Evolutionary conservation across 306 rosid species (phyloP), one percentile per base, ranked within the genome.

Genomic region (Medicago arabica): DNA sequence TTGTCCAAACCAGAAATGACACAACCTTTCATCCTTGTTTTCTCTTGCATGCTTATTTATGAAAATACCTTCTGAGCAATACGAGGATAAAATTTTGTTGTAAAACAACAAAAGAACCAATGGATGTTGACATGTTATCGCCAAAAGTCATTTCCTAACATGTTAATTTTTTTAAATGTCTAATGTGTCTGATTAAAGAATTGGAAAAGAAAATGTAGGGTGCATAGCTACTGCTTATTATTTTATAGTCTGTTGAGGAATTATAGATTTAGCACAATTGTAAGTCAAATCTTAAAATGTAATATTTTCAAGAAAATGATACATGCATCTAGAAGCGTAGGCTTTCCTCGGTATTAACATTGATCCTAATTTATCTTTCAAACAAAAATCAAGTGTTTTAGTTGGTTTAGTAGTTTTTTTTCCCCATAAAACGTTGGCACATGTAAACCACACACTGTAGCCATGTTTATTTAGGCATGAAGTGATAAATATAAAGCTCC

Each of bases 1-100:
- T 21, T 67, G 17, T 43, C 7, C 46, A 7, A 62, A 62, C 47
- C 38, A 62, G 23, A n/a, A 36, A 25, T 3, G 7, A 36, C 68
- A 62, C 17, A 62, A 62, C 44, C 21, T 36, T 62, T n/a, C 66
- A 62, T 62, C 25, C 44, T 34, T 62, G 25, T 36, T 62, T 62
- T 7, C 68, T 62, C 23, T 62, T 36, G 47, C 68, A 36, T 62
- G 68, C 47, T n/a, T 62, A 34, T 62, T 61, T 62, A 62, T 62
- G 68, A 62, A 34, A 62, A 34, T 62, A 34, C 36, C 68, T 62
- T 34, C 67, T 62, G 21, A 34, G 21, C 13, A 36, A 34, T 34
- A 36, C 1, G 46, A 62, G 47, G 47, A 62, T 36, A 62, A 36
- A 17, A 8, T 19, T 62, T 62, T 19, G 36, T 66, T 66, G 2